Evolutionary conservation across 345 rosid species (phyloP).

Genomic region (Boechera divaricarpa): DNA sequence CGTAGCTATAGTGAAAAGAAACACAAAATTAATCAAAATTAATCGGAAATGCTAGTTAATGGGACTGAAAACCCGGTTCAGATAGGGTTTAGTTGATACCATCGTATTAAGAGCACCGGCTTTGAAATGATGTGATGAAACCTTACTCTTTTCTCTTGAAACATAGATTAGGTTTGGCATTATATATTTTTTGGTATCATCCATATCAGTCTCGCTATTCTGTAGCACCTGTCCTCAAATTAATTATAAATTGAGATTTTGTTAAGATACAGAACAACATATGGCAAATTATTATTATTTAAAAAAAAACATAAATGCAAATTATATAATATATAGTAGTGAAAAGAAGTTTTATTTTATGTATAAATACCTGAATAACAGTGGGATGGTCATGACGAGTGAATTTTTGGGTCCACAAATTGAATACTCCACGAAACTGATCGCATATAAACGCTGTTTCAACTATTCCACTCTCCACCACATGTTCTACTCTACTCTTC

Average conservation of each 20-base stretch:
- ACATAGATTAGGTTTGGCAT: conserved; percentile 75
- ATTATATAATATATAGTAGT: not conserved
- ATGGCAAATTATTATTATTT: too few relatives aligned
- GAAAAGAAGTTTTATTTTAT: not conserved
- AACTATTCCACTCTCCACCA: conserved; percentile 55
- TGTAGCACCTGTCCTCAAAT: conserved; percentile 51
- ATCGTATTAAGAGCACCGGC: conserved; percentile 85
- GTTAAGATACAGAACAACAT: not conserved
- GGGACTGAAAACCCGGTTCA: not conserved
- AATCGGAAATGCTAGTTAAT: not conserved
- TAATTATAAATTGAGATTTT: not conserved
- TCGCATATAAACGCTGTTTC: conserved; percentile 35
- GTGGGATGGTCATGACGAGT: conserved; percentile 69
- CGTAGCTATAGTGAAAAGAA: conserved; percentile 54
- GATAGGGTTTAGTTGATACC: conserved; percentile 42
- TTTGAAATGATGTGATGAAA: conserved; percentile 66
- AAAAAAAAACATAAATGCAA: not conserved
- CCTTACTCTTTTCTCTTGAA: conserved; percentile 64
- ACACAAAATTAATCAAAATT: not conserved
- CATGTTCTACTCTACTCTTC: conserved; percentile 60
- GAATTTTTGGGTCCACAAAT: conserved; percentile 54
- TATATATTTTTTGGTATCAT: conserved; percentile 34
- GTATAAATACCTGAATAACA: conserved; percentile 56
- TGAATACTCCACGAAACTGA: conserved; percentile 42
- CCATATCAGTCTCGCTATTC: conserved; percentile 53